Evolutionary conservation across 2,329 filamentous ascomycete genomes (phyloP).

Genomic region (Graphilbum sp.): DNA sequence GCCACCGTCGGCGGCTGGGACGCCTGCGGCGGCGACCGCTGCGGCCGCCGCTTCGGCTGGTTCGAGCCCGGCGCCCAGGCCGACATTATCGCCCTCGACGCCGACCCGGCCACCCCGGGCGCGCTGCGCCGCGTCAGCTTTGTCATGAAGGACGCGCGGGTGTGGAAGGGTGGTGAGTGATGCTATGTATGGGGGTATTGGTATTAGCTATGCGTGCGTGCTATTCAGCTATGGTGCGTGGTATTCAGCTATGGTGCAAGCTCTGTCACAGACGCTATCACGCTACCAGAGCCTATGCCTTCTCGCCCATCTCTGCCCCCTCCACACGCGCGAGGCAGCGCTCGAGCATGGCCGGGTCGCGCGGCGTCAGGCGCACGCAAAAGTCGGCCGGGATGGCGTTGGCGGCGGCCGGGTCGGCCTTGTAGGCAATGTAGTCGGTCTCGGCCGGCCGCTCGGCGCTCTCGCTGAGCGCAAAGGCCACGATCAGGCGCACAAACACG

Average conservation of each 20-base stretch:
- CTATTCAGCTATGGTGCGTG: no score
- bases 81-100: conserved; percentile 32
- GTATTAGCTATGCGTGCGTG: no score
- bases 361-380: not conserved
- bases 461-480: not conserved
- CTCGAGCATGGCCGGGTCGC: conserved; percentile 1
- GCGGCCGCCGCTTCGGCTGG: conserved; percentile 34
- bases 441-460: not conserved
- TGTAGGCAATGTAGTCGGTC: conserved; percentile 2
- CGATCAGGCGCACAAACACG: conserved; percentile 1
- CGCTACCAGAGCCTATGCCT: no score
- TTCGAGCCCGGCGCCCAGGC: conserved; percentile 28
- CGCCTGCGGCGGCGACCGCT: conserved; percentile 33
- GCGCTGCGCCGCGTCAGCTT: conserved; percentile 31
- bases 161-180: conserved; percentile 26
- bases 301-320: no score
- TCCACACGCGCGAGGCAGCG: not conserved
- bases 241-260: no score
- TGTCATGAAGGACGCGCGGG: conserved; percentile 39
- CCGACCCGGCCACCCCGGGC: conserved; percentile 23
- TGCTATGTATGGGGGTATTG: no score
- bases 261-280: no score
- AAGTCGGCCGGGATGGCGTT: conserved; percentile 1
- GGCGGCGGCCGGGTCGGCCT: not conserved
- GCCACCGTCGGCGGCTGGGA: conserved; percentile 37